A percentile compares a stretch with the other conserved stretches of the same genome.
phyloP scores from a whole-genome alignment of 2,329 filamentous ascomycete genomes.

The Colletotrichum limetticola region DNA sequence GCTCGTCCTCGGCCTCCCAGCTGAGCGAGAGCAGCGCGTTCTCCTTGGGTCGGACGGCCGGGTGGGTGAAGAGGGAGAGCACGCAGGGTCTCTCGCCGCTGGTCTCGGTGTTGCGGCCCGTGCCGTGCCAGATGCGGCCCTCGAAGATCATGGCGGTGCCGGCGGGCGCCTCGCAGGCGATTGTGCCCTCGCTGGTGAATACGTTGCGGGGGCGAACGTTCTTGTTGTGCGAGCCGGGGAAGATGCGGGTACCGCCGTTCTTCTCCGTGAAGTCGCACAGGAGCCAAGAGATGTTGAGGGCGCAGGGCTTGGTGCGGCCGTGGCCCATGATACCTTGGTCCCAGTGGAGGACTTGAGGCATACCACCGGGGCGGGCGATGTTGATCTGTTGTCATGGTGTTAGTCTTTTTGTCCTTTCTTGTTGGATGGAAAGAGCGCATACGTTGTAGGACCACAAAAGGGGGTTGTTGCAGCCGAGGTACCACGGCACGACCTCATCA shows the following conservation, averaged over 20 bases:
- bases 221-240: not conserved
- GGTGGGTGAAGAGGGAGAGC: not conserved
- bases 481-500: constrained; percentile 19
- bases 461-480: not conserved
- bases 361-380: constrained; percentile 12
- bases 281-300: constrained; percentile 23
- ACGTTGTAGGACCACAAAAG: not conserved
- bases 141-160: not conserved
- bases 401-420: not conserved
- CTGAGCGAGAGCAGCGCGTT: not conserved
- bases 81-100: not conserved
- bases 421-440: not conserved
- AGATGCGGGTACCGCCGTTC: constrained; percentile 6
- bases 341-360: constrained; percentile 18
- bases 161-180: not conserved
- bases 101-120: not conserved
- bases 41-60: constrained; percentile 1
- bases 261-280: constrained; percentile 1
- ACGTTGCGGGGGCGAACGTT: constrained; percentile 3
- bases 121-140: not conserved
- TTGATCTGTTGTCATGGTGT: not conserved
- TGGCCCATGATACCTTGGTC: constrained; percentile 25
- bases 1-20: constrained; percentile 2
- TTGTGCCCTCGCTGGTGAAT: not conserved
- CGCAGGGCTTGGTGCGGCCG: constrained; percentile 2